phyloP scores from a whole-genome alignment of 225 moss, liverwort and hornwort species.

The Neckera pumila region DNA sequence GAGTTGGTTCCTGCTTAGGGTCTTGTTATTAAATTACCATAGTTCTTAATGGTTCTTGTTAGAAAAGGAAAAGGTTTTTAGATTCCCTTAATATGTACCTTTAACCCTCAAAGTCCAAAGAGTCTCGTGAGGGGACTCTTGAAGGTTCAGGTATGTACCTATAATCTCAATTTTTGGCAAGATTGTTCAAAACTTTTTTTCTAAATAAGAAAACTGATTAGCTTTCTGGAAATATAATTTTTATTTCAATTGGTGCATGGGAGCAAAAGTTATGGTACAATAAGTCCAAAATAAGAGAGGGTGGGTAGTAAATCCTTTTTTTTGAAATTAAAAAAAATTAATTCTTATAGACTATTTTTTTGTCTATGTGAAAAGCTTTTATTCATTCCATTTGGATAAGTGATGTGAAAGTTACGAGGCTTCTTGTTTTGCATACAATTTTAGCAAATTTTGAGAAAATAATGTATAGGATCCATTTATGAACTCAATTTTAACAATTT shows the following conservation, averaged over 20 bases:
- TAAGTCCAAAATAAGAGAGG: fast-evolving
- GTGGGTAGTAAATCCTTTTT: not conserved
- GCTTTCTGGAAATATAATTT: fast-evolving
- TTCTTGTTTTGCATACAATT: fast-evolving
- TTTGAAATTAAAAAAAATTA: not conserved
- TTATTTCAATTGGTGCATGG: fast-evolving
- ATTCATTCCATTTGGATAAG: not conserved
- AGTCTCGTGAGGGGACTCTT: fast-evolving
- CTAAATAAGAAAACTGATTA: not conserved
- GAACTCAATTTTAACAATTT: not conserved
- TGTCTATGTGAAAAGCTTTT: not conserved
- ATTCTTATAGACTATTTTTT: not conserved
- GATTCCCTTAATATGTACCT: not conserved
- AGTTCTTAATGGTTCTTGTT: not conserved
- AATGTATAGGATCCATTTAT: not conserved
- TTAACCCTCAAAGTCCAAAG: not conserved
- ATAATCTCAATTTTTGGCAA: not conserved
- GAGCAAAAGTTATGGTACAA: not conserved
- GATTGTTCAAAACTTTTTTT: not conserved
- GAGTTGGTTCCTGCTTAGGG: fast-evolving
- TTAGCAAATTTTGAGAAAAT: not conserved
- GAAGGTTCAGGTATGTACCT: fast-evolving
- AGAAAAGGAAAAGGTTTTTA: no score
- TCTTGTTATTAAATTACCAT: not conserved
- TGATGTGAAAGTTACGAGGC: not conserved